phyloP scores from a whole-genome alignment of 140 eudicot genomes.

The Stevia rebaudiana region DNA sequence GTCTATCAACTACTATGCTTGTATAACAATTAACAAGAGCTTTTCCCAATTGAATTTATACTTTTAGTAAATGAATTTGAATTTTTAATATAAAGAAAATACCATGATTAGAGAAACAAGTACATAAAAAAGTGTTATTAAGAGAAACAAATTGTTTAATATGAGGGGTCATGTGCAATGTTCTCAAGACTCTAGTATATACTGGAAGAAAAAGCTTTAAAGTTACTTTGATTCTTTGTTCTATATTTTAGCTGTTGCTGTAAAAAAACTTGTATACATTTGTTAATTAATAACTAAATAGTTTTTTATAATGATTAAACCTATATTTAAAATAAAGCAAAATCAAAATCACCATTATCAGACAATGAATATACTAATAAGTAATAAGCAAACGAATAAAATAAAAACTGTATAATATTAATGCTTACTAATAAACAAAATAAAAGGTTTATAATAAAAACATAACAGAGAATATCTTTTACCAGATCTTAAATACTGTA shows the following conservation, averaged over 20 bases:
- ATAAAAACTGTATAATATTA: no score
- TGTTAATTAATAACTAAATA: no score
- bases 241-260: neutral
- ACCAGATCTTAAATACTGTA: conserved; percentile 1
- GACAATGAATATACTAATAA: no score
- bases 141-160: conserved; percentile 6
- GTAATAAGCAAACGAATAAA: no score
- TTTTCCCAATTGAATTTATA: neutral
- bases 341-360: no score
- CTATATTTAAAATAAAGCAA: no score
- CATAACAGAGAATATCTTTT: conserved; percentile 9
- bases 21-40: neutral
- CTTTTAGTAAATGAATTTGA: neutral
- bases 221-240: no score
- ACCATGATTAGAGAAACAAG: conserved; percentile 4
- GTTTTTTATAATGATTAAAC: no score
- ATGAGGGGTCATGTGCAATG: conserved; percentile 28
- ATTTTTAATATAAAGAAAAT: neutral
- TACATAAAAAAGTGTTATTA: neutral
- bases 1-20: neutral
- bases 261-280: no score
- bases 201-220: conserved; percentile 8
- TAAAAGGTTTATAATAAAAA: neutral
- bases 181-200: neutral
- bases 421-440: conserved; percentile 8